A percentile compares a stretch with the other conserved stretches of the same genome.
Conservation (phyloP, 345 rosid genomes). For the Brassica cretica region DNA sequence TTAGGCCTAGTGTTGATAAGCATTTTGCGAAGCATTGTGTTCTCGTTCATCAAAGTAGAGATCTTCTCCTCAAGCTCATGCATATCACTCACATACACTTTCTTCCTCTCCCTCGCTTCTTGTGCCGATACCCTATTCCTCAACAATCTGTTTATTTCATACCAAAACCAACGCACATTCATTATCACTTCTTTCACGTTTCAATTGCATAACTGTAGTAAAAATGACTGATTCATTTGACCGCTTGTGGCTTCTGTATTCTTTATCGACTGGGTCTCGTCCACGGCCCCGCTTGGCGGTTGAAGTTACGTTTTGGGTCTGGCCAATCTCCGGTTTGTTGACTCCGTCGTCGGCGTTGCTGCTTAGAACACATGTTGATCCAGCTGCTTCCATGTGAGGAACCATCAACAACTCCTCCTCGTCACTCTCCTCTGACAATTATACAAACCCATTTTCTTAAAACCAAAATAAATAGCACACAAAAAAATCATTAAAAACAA, state of each 20-base stretch:
- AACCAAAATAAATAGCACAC: background rate
- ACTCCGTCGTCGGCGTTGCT: constrained; percentile 25
- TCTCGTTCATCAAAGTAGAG: constrained; percentile 65
- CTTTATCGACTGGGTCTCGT: constrained; percentile 64
- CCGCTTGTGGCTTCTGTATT: constrained; percentile 70
- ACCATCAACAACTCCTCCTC: constrained; percentile 70
- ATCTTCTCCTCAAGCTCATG: constrained; percentile 69
- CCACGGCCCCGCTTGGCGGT: constrained; percentile 48
- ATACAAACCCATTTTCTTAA: background rate
- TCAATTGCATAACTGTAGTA: background rate
- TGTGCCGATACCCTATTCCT: constrained; percentile 84
- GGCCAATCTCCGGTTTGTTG: constrained; percentile 22
- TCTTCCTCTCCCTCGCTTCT: constrained; percentile 85
- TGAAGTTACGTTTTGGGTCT: constrained; percentile 35
- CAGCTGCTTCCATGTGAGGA: constrained; percentile 64
- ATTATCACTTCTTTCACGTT: background rate
- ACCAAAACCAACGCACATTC: background rate
- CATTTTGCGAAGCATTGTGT: constrained; percentile 71
- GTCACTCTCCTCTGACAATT: constrained; percentile 56
- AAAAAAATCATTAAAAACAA: background rate
- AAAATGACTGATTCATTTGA: constrained; percentile 3
- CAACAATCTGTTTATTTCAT: constrained; percentile 46
- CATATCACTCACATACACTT: constrained; percentile 63
- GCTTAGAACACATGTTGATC: constrained; percentile 20
- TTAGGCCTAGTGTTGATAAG: constrained; percentile 70